Percentiles rank a stretch among this genome's conserved stretches.
phyloP scores from a whole-genome alignment of 2,329 filamentous ascomycete genomes.

The Botrytis porri region DNA sequence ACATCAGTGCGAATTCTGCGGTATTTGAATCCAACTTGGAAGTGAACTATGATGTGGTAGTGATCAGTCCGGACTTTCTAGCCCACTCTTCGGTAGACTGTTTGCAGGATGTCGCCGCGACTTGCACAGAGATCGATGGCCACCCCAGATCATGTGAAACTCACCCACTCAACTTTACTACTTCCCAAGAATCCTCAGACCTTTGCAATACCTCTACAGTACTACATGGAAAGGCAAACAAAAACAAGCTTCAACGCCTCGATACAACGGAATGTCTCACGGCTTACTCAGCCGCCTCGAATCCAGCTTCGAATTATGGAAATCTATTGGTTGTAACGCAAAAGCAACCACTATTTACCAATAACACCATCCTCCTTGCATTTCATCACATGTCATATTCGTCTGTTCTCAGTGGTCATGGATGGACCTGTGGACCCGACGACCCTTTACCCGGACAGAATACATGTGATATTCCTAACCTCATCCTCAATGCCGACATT shows the following conservation, averaged over 20 bases:
- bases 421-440: slow-evolving; percentile 29
- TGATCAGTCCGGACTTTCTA: slow-evolving; percentile 27
- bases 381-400: slow-evolving; percentile 27
- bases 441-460: slow-evolving; percentile 25
- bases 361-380: slow-evolving; percentile 24
- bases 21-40: slow-evolving; percentile 27
- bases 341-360: slow-evolving; percentile 20
- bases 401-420: slow-evolving; percentile 28
- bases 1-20: slow-evolving; percentile 26
- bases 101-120: slow-evolving; percentile 16
- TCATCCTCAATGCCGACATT: slow-evolving; percentile 23
- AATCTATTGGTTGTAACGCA: slow-evolving; percentile 29
- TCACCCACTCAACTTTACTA: background rate
- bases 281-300: slow-evolving; percentile 24
- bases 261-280: slow-evolving; percentile 28
- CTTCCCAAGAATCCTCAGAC: background rate
- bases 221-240: slow-evolving; percentile 18
- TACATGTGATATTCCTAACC: slow-evolving; percentile 25
- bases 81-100: background rate
- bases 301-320: slow-evolving; percentile 20
- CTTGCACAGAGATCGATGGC: slow-evolving; percentile 18
- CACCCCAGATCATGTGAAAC: slow-evolving; percentile 12
- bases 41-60: slow-evolving; percentile 28
- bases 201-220: slow-evolving; percentile 4
- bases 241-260: slow-evolving; percentile 21